Percentiles rank a stretch among this genome's conserved stretches.
These are phyloP conservation scores for Hawksworthiomyces lignivorus DNA, from an alignment of 2,329 filamentous ascomycete species.

Conservation along the genomic window DNA sequence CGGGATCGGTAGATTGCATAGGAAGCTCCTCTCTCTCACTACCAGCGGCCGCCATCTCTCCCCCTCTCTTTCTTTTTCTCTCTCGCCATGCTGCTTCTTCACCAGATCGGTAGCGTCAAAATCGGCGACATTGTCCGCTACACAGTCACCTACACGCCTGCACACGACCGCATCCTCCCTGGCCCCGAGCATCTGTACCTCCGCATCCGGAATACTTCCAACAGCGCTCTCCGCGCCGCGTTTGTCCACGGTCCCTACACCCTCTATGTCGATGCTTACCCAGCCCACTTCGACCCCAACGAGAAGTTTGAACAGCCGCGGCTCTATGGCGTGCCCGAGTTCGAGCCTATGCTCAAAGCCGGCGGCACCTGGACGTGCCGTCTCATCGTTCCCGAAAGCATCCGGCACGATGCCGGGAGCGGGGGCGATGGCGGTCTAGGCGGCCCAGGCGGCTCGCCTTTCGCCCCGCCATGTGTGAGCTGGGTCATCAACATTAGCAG, in stretches of 20 bases:
- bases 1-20: too few relatives aligned
- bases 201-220: constrained; percentile 85
- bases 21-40: too few relatives aligned
- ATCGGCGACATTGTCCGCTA: constrained; percentile 91
- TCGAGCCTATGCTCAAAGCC: constrained; percentile 93
- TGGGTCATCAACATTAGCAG: constrained; percentile 91
- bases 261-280: constrained; percentile 78
- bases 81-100: constrained; percentile 69
- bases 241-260: constrained; percentile 96
- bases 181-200: constrained; percentile 74
- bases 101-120: constrained; percentile 86
- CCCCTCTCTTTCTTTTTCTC: neutral
- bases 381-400: constrained; percentile 70
- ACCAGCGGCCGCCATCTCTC: neutral
- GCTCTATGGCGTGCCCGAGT: constrained; percentile 73
- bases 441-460: constrained; percentile 4
- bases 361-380: constrained; percentile 79
- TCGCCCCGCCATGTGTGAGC: constrained; percentile 49
- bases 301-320: constrained; percentile 62
- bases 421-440: constrained; percentile 31
- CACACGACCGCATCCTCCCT: constrained; percentile 80
- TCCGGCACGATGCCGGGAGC: constrained; percentile 59
- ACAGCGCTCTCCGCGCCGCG: constrained; percentile 83
- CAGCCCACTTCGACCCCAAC: constrained; percentile 76
- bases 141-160: constrained; percentile 86